Percentiles rank a stretch among this genome's conserved stretches.
phyloP scores from a whole-genome alignment of 179 eudicot species.

The Spinacia oleracea region DNA sequence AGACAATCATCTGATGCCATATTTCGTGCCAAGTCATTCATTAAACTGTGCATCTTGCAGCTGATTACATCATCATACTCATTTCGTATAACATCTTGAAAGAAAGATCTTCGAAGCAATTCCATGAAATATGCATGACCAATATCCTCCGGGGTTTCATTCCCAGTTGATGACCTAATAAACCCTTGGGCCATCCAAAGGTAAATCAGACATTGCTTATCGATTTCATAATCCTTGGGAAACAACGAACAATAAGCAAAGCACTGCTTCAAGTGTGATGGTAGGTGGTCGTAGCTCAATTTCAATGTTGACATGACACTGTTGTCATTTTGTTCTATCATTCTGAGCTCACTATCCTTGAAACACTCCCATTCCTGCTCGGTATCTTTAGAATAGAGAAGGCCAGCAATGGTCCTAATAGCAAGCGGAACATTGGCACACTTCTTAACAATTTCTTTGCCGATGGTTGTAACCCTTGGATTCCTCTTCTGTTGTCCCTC shows the following conservation, averaged over 20 bases:
- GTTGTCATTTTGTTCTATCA: constrained; percentile 7
- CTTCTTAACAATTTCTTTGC: not conserved
- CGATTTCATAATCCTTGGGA: constrained; percentile 10
- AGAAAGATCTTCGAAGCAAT: constrained; percentile 7
- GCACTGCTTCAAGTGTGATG: constrained; percentile 10
- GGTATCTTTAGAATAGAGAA: constrained; percentile 10
- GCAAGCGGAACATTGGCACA: not conserved
- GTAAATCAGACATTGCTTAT: constrained; percentile 5
- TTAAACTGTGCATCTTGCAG: constrained; percentile 13
- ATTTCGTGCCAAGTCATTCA: not conserved
- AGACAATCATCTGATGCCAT: constrained; percentile 2
- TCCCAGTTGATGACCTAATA: constrained; percentile 1
- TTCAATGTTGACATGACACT: not conserved
- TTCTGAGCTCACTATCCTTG: constrained; percentile 1
- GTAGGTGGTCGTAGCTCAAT: constrained; percentile 11
- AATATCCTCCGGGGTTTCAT: constrained; percentile 2
- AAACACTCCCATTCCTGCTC: constrained; percentile 11
- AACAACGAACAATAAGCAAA: constrained; percentile 13
- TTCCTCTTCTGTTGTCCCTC: not conserved
- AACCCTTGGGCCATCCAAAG: constrained; percentile 14
- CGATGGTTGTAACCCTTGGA: not conserved
- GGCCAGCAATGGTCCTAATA: constrained; percentile 8
- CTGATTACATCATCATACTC: constrained; percentile 6
- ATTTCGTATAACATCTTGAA: constrained; percentile 10
- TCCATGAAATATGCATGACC: constrained; percentile 14